Percentiles rank a stretch among this genome's conserved stretches.
Conservation (phyloP, 225 moss, liverwort and hornwort species). For the Rhytidiadelphus loreus region DNA sequence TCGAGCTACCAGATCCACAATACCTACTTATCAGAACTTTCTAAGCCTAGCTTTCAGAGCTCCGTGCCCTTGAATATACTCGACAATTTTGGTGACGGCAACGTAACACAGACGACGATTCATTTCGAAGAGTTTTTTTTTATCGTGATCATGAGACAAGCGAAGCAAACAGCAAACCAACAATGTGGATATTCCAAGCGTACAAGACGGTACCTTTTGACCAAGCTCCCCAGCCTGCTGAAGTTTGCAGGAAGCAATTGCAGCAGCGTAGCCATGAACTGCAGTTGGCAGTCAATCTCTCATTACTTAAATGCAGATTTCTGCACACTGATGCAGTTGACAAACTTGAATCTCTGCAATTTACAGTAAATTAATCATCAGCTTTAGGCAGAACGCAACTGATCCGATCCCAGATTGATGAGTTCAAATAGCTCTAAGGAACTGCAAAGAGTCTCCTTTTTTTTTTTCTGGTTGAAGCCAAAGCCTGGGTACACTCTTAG, state of each 20-base stretch:
- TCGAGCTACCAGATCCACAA: not conserved
- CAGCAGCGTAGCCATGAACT: not conserved
- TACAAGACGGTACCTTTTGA: not conserved
- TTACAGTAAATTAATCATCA: not conserved
- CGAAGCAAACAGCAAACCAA: not conserved
- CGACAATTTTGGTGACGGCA: too few species aligned
- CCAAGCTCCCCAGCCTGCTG: not conserved
- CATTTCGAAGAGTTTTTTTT: too few species aligned
- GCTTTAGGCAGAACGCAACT: not conserved
- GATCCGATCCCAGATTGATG: not conserved
- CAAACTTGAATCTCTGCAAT: not conserved
- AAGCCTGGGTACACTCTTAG: not conserved
- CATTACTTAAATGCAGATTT: not conserved
- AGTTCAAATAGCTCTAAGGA: not conserved
- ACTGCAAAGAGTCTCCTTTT: not conserved
- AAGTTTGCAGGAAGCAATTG: not conserved
- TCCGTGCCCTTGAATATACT: not conserved
- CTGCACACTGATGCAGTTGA: not conserved
- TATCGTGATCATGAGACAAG: not conserved
- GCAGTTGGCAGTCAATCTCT: not conserved
- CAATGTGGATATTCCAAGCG: not conserved
- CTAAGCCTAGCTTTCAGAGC: not conserved
- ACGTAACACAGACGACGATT: not conserved
- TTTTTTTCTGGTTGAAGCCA: not conserved
- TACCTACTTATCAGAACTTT: not conserved